phyloP scores from a whole-genome alignment of 2,329 filamentous ascomycete genomes.

The Phoma sp. region DNA sequence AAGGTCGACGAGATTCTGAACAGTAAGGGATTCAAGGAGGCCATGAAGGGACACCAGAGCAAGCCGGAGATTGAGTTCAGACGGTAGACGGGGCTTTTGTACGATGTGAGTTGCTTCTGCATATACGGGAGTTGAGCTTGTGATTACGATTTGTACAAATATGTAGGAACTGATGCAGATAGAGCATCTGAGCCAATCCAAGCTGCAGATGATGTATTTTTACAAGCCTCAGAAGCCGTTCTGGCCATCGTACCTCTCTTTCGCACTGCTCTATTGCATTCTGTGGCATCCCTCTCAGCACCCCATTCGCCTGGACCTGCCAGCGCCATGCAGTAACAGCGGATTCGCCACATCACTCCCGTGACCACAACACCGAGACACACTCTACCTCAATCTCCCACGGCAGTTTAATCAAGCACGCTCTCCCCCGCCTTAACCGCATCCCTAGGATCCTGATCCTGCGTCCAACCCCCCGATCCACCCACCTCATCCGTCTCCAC shows the following conservation, averaged over 20 bases:
- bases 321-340: no score
- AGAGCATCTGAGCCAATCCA: background rate
- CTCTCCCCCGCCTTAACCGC: background rate
- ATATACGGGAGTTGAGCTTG: background rate
- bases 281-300: no score
- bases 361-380: no score
- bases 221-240: background rate
- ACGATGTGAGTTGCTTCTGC: slow-evolving; percentile 1
- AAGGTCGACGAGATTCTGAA: slow-evolving; percentile 46
- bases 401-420: background rate
- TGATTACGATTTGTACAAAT: slow-evolving; percentile 11
- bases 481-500: no score
- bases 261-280: no score
- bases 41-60: slow-evolving; percentile 36
- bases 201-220: background rate
- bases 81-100: slow-evolving; percentile 19
- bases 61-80: slow-evolving; percentile 30
- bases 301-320: no score
- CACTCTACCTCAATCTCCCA: no score
- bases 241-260: background rate
- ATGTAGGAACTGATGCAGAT: slow-evolving; percentile 6
- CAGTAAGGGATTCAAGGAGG: slow-evolving; percentile 39
- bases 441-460: background rate
- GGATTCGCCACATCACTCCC: no score
- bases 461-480: background rate